Percentiles rank a stretch among this genome's conserved stretches.
Evolutionary conservation across 495 filamentous ascomycete species (phyloP).

Genomic region (Annulohypoxylon stygium): DNA sequence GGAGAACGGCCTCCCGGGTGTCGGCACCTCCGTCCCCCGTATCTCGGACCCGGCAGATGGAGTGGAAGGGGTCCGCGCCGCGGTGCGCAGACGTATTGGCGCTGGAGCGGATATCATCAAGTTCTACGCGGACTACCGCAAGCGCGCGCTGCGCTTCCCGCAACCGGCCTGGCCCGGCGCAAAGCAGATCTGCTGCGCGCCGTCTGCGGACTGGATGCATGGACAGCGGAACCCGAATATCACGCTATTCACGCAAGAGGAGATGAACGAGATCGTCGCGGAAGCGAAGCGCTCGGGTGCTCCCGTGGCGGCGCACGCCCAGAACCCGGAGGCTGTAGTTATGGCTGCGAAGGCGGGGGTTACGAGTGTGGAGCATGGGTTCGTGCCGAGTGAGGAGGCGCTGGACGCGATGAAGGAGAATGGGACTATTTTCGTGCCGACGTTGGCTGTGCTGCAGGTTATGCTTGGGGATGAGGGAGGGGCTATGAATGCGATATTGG

Average conservation of each 20-base stretch:
- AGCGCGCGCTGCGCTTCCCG: slow-evolving; percentile 62
- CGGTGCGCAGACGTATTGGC: slow-evolving; percentile 61
- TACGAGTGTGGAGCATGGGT: slow-evolving; percentile 66
- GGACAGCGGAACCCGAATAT: slow-evolving; percentile 58
- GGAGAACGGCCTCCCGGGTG: slow-evolving; percentile 55
- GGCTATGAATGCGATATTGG: slow-evolving; percentile 41
- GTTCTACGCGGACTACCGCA: slow-evolving; percentile 66
- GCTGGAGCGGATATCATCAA: slow-evolving; percentile 67
- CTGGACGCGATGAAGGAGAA: slow-evolving; percentile 56
- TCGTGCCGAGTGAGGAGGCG: slow-evolving; percentile 53
- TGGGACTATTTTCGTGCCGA: slow-evolving; percentile 63
- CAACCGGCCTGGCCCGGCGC: slow-evolving; percentile 42
- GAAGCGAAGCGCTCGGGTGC: slow-evolving; percentile 58
- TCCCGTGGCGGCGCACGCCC: slow-evolving; percentile 62
- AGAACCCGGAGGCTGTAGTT: slow-evolving; percentile 56
- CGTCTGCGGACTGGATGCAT: slow-evolving; percentile 45
- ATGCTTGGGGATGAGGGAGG: slow-evolving; percentile 13
- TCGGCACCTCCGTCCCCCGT: slow-evolving; percentile 51
- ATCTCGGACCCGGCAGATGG: slow-evolving; percentile 63
- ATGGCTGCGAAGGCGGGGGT: slow-evolving; percentile 65
- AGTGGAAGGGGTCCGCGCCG: slow-evolving; percentile 57
- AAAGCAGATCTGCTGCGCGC: slow-evolving; percentile 35
- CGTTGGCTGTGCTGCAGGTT: slow-evolving; percentile 58
- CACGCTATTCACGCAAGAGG: slow-evolving; percentile 59
- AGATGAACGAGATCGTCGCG: slow-evolving; percentile 65